A percentile compares a stretch with the other conserved stretches of the same genome.
Conservation (phyloP, 2,329 filamentous ascomycete genomes). For the Bimuria novae-zelandiae region DNA sequence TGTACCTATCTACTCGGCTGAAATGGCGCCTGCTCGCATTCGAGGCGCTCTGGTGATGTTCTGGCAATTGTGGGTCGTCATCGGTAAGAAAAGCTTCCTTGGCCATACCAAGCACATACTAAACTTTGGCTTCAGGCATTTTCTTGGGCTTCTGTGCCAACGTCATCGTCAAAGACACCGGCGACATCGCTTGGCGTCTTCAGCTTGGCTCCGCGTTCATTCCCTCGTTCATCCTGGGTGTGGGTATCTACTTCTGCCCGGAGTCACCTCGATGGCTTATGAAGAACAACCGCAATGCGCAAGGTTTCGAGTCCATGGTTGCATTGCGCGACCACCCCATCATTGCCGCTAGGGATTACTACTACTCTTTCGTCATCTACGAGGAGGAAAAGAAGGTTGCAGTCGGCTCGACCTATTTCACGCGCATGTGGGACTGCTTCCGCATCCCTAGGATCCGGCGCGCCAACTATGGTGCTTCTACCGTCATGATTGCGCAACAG, state of each 20-base stretch:
- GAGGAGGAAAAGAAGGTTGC: slow-evolving; percentile 42
- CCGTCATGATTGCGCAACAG: slow-evolving; percentile 47
- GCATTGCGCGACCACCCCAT: slow-evolving; percentile 46
- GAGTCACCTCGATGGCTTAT: slow-evolving; percentile 49
- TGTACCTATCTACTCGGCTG: slow-evolving; percentile 42
- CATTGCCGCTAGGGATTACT: slow-evolving; percentile 44
- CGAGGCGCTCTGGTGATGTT: slow-evolving; percentile 47
- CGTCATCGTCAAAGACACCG: slow-evolving; percentile 51
- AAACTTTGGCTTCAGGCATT: slow-evolving; percentile 36
- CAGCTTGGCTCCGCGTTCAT: slow-evolving; percentile 47
- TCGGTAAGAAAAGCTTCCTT: slow-evolving; percentile 27
- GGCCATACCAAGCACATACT: slow-evolving; percentile 12
- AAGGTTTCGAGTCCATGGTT: slow-evolving; percentile 56
- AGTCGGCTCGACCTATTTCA: slow-evolving; percentile 42
- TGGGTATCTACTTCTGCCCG: slow-evolving; percentile 45
- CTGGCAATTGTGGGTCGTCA: slow-evolving; percentile 47
- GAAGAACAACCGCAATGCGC: slow-evolving; percentile 39
- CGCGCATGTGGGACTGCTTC: slow-evolving; percentile 56
- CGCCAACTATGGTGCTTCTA: slow-evolving; percentile 46
- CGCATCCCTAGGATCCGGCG: slow-evolving; percentile 44
- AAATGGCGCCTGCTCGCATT: slow-evolving; percentile 40
- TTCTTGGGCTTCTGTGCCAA: slow-evolving; percentile 55
- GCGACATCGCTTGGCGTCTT: slow-evolving; percentile 42
- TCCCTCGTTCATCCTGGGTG: slow-evolving; percentile 43
- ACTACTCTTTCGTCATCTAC: slow-evolving; percentile 44